Conservation (phyloP, 2,329 filamentous ascomycete species). For the Sporothrix pallida region DNA sequence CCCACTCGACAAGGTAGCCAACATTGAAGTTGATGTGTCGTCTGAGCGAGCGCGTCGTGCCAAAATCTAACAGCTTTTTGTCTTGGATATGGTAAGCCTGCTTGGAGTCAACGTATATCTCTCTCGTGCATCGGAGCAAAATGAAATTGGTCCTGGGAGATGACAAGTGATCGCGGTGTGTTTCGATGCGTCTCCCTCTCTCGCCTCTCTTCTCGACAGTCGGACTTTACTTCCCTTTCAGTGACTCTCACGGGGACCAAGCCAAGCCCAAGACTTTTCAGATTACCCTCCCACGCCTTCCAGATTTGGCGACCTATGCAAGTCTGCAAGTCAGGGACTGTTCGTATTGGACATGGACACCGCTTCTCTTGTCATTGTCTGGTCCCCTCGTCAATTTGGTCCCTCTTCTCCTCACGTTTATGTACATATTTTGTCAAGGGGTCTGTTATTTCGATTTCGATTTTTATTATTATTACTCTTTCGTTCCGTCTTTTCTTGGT, state of each 20-base stretch:
- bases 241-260: neutral
- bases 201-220: neutral
- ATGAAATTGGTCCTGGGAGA: neutral
- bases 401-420: neutral
- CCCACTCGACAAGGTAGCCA: neutral
- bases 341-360: constrained; percentile 5
- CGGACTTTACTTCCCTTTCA: neutral
- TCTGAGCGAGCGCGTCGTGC: too few relatives aligned
- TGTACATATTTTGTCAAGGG: neutral
- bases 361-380: neutral
- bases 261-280: too few relatives aligned
- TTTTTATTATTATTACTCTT: neutral
- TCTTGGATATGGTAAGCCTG: constrained; percentile 1
- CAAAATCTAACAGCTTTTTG: neutral
- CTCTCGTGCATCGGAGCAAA: neutral
- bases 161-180: neutral
- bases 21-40: neutral
- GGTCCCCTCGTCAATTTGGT: neutral
- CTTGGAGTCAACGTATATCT: too few relatives aligned
- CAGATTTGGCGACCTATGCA: constrained; percentile 10
- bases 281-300: neutral
- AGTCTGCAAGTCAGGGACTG: constrained; percentile 1
- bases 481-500: neutral
- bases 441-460: neutral
- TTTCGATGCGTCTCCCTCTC: neutral